A percentile compares a stretch with the other conserved stretches of the same genome.
These are phyloP conservation scores for Trifolium pratense DNA, from an alignment of 306 rosid genomes.

Conservation along the genomic window DNA sequence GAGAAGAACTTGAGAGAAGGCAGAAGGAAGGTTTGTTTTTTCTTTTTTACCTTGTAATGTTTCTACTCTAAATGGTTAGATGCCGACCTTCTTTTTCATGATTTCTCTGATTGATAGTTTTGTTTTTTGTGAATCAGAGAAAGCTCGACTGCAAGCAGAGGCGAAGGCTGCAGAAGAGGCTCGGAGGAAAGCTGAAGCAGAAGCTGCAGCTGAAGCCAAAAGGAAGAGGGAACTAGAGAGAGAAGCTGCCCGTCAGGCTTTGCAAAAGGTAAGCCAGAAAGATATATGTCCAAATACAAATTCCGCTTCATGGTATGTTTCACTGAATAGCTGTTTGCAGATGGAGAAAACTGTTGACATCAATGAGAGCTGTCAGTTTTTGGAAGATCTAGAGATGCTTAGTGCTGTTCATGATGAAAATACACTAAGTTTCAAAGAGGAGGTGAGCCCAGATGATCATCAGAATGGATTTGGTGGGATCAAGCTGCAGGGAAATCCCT, in stretches of 20 bases:
- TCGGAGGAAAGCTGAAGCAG: constrained; percentile 74
- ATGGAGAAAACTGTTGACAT: constrained; percentile 93
- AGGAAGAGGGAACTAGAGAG: constrained; percentile 84
- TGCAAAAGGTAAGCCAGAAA: constrained; percentile 64
- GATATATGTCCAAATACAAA: constrained; percentile 8
- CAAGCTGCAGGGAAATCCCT: constrained; percentile 74
- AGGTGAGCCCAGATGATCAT: constrained; percentile 58
- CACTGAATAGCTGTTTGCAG: constrained; percentile 50
- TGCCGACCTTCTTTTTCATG: neutral
- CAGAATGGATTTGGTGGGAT: constrained; percentile 65
- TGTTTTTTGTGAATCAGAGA: constrained; percentile 55
- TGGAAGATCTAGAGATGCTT: constrained; percentile 89
- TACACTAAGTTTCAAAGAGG: constrained; percentile 61
- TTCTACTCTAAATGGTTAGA: neutral
- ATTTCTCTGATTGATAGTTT: constrained; percentile 18
- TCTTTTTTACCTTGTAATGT: constrained; percentile 14
- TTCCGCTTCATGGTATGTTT: constrained; percentile 16
- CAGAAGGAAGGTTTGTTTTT: constrained; percentile 74
- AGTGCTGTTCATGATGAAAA: constrained; percentile 57
- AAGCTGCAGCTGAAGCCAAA: constrained; percentile 82
- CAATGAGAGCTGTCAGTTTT: constrained; percentile 73
- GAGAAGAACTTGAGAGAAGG: constrained; percentile 88
- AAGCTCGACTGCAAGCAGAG: constrained; percentile 92
- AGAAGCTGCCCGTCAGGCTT: constrained; percentile 93
- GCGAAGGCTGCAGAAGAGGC: constrained; percentile 97